Base-by-base conservation (phyloP, 345 rosid genomes). In the Melastoma malabathricum region DNA sequence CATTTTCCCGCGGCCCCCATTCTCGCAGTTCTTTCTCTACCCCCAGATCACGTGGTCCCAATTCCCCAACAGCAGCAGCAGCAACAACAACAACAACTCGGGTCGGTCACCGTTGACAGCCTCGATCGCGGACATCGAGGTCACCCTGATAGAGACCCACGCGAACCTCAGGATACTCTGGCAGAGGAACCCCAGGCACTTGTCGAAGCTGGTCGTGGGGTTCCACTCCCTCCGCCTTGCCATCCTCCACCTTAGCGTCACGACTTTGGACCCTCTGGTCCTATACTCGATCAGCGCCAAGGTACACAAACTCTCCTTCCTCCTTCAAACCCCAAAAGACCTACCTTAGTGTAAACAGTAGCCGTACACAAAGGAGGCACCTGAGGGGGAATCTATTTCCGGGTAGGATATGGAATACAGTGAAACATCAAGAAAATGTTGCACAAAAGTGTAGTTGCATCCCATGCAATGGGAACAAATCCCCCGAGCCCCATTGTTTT, bases 121-220 rank as follows among this genome's bases (percentile, higher is more conserved):
- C n/a, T 65, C 50, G 6, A 50, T 55, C 34, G 85, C 80, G 5
- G 79, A 80, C 19, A 78, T 86, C 54, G 83, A 80, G 61, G 92
- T 82, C 23, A 80, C 76, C 15, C 68, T 78, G 79, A 65, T 69
- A 45, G 88, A 78, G 29, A 63, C 56, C 46, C 77, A 80, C 51
- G 82, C 77, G 39, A 82, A 71, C 70, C 58, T 86, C 49, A 82
- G 76, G 68, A 74, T 86, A 57, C 62, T 65, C 34, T 57, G 73
- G 22, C 74, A 56, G 59, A 65, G 55, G 54, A 68, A 56, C 5
- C 87, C 83, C 39, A 80, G 58, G 63, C 75, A 74, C 59, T 70
- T 78, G 43, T 41, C 69, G 64, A 80, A 74, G 58, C 68, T 82
- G 68, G 67, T 82, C 47, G 51, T 45, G 12, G 85, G 70, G 31